Evolutionary conservation across 106 monocot species (phyloP), one percentile per base, ranked within the genome.

Genomic region (Vanilla planifolia): DNA sequence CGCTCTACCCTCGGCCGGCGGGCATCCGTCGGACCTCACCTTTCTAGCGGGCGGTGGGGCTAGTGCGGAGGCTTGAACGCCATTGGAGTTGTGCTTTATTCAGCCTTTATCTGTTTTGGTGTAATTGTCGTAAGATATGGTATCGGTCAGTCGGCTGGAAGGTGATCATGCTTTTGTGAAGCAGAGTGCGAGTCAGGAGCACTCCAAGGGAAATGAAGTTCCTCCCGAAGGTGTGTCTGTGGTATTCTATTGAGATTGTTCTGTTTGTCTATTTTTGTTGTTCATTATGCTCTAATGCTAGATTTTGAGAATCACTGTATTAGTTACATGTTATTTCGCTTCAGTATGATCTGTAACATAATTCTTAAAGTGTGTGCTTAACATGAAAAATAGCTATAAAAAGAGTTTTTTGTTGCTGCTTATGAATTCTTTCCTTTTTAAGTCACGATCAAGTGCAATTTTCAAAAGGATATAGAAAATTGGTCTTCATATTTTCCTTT

Each of bases 1-100:
- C 66, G 85, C 89, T 67, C 89, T 89, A 55, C 89, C 89, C 33
- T 85, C 89, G 46, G 89, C 89, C 46, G 89, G 89, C 63, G 89
- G 89, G 67, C 89, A 89, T 89, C 89, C 89, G 55, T 76, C 89
- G 24, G 89, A 89, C 66, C 65, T 89, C 55, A 89, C 89, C 15
- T 85, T 58, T 53, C 85, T 89, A 76, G 89, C 85, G 6, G 89
- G 89, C 37, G 89, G 89, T 16, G 89, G 89, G n/a, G n/a, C n/a
- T n/a, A n/a, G n/a, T 66, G 41, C 46, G 67, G 76, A 85, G 63
- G 55, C 37, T 67, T 73, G 64, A 73, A 25, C 10, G 33, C 23
- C 0, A 5, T 3, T 62, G 51, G 36, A 35, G 39, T 50, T 42
- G 13, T 56, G 62, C 16, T 63, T 70, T 36, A 33, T 32, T 36